phyloP scores from a whole-genome alignment of 441 rosid species.

The Syzygium malaccense region DNA sequence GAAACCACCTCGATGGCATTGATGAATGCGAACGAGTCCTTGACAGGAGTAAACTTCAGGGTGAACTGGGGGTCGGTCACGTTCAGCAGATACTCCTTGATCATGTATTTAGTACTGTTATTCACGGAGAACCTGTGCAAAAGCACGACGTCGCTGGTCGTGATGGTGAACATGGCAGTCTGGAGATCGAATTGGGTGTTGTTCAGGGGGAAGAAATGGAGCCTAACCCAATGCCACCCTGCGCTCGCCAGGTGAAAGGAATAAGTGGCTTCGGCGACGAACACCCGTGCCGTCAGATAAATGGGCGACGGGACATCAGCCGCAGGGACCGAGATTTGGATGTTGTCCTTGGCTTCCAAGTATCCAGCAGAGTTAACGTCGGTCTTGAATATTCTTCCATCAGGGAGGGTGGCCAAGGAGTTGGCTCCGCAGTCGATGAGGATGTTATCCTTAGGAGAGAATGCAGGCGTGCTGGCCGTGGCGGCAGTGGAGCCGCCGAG shows the following conservation, averaged over 20 bases:
- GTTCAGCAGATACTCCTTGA: constrained; percentile 9
- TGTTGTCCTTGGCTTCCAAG: constrained; percentile 2
- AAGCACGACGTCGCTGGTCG: not conserved
- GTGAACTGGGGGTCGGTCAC: not conserved
- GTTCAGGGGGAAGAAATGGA: constrained; percentile 7
- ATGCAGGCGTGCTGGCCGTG: not conserved
- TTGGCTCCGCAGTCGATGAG: constrained; percentile 7
- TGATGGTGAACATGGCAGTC: constrained; percentile 1
- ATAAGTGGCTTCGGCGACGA: constrained; percentile 1
- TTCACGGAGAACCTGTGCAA: constrained; percentile 1
- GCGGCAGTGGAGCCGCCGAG: not conserved
- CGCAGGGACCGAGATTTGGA: not conserved
- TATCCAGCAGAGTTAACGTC: not conserved
- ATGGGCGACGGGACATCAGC: constrained; percentile 6
- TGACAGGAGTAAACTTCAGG: constrained; percentile 1
- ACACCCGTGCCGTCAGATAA: constrained; percentile 4
- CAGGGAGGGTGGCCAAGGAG: constrained; percentile 9
- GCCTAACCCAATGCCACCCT: constrained; percentile 13
- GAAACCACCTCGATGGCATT: constrained; percentile 14
- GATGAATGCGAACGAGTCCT: not conserved
- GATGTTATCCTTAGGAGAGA: constrained; percentile 6
- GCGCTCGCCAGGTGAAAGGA: constrained; percentile 8
- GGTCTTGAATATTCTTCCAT: constrained; percentile 11
- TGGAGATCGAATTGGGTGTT: constrained; percentile 1
- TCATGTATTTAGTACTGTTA: not conserved